Base-by-base conservation (phyloP, 441 rosid genomes). In the Adansonia grandidieri region DNA sequence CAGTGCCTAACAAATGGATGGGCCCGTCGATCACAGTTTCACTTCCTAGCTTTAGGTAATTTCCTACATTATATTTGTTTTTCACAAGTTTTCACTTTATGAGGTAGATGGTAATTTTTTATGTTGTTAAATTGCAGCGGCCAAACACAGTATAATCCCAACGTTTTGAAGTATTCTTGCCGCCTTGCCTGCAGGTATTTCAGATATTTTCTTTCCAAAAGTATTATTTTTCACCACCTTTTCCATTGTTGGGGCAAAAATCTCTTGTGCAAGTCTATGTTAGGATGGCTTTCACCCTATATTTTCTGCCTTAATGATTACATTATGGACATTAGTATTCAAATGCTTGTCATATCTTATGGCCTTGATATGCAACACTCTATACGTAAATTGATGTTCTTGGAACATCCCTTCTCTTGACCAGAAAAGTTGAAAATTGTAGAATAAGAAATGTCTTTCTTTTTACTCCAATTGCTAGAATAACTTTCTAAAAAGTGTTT, bases 11-110 rank as follows among this genome's bases (percentile, higher is more conserved):
- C 81, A 83, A 81, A 58, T 91, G 97, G 95, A 87, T 70, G 83
- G 93, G 96, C 28, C 97, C 97, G 68, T 62, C 80, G 65, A 84
- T 94, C 78, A 92, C 80, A 77, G 83, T 96, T 94, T 91, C 92
- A 5, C 91, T 96, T 15, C 98, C 99, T 32, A 96, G 97, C 82
- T 94, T 89, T 77, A 96, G 99, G 99, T 96, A 83, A 79, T 51
- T 28, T 53, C 73, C 17, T 17, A 32, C 60, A 14, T 37, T 37
- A 19, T 20, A 1, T 68, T 14, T 69, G 17, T 64, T 32, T 64
- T 64, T 53, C 47, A 11, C 9, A n/a, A 10, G n/a, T 57, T 45
- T 68, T 15, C 74, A 71, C 61, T 64, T 62, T 3, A 37, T 28
- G 70, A 44, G 2, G 40, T 67, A 63, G 58, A 71, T 74, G 60